Base-by-base conservation (phyloP, 495 filamentous ascomycete genomes). In the Penicillium herquei region DNA sequence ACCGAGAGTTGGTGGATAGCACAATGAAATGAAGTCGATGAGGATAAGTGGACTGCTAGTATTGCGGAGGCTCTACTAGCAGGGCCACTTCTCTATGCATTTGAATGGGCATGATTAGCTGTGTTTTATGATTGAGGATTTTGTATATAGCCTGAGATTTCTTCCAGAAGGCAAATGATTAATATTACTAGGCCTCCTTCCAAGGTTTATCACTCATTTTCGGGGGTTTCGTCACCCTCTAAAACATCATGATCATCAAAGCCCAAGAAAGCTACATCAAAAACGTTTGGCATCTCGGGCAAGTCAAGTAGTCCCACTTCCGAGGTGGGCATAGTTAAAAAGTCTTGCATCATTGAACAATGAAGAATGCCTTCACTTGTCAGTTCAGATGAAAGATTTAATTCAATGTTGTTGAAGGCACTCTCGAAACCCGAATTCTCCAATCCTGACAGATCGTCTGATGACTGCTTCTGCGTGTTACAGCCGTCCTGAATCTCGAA, bases 1-100 rank as follows among this genome's bases (percentile, higher is more conserved):
- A 96, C 74, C 82, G 91, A 63, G 93, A 97, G 65, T 70, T 98
- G 70, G 88, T 95, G 39, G 89, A 94, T 72, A 84, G 84, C 68
- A 95, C 89, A 35, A 86, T 91, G 75, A 83, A 81, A 70, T 87
- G 68, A 81, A 52, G 13, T 6, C 6, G 21, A 41, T 32, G 21
- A 41, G 52, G 10, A 21, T 30, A 12, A 10, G 3, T 12, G 10
- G 13, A 16, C 48, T 31, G 16, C 32, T 12, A 17, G 18, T 17
- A 35, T 40, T 16, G 12, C 39, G 5, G 8, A 16, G 9, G 14
- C 21, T 37, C 26, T 34, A 13, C 40, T 34, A 17, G 8, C 3
- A 18, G 12, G n/a, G n/a, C n/a, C n/a, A n/a, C 12, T 37, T 37
- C 8, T 1, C 8, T 33, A 16, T 21, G 47, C 21, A 26, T 13